Percentiles rank a stretch among this genome's conserved stretches.
phyloP scores from a whole-genome alignment of 306 rosid genomes.

The Argentina anserina region DNA sequence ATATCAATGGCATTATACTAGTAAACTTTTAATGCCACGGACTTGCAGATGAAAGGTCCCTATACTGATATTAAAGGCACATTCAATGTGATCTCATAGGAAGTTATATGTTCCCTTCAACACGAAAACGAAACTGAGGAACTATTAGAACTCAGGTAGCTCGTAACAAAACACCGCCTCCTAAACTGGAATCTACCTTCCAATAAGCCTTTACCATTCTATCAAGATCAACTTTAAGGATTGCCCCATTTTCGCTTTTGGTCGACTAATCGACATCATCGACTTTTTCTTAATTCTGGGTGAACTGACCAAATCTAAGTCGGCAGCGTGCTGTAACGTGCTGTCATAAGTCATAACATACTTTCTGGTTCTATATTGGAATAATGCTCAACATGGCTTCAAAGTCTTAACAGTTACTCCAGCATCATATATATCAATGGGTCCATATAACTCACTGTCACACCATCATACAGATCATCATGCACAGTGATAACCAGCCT shows the following conservation, averaged over 20 bases:
- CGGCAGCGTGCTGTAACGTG: neutral
- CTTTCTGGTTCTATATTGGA: neutral
- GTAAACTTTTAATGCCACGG: neutral
- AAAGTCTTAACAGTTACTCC: neutral
- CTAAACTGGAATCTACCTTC: neutral
- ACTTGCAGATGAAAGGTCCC: neutral
- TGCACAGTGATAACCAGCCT: neutral
- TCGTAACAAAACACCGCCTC: neutral
- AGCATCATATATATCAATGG: neutral
- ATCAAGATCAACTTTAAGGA: neutral
- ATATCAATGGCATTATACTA: neutral
- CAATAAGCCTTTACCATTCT: neutral
- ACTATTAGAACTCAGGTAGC: neutral
- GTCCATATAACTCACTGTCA: neutral
- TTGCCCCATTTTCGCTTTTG: neutral
- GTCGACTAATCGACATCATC: neutral
- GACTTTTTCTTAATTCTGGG: neutral
- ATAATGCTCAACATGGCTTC: neutral
- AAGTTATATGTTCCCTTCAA: neutral
- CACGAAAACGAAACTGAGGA: neutral
- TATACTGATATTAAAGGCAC: neutral
- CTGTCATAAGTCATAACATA: constrained; percentile 8
- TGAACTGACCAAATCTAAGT: constrained; percentile 1
- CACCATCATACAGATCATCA: neutral
- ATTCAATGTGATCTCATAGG: neutral